Base-by-base conservation (phyloP, 352 stramenopile species). In the Globisporangium lucens region DNA sequence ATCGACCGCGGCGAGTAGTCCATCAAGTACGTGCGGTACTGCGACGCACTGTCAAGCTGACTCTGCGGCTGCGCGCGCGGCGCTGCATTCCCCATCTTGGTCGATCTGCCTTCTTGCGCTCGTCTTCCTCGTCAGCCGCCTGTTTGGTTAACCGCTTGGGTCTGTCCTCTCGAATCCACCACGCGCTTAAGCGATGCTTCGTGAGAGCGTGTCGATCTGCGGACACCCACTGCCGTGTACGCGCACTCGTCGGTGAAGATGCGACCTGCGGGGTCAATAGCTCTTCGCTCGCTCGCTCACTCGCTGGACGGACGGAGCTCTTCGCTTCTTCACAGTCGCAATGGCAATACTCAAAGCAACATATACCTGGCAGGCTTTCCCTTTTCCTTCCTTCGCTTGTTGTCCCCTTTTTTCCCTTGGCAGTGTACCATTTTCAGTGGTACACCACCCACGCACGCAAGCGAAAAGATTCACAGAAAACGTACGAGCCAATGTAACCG, bases 21-120 rank as follows among this genome's bases (percentile, higher is more conserved):
- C 86, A 96, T 93, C 20, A 96, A 73, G 71, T 91, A 94, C 53
- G 86, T 96, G 22, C 88, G 88, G 70, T 91, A 94, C 66, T 96
- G 88, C 60, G 88, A 96, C 70, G 84, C 80, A 41, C 78, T 94
- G 78, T 96, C 88, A 56, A 92, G 73, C 63, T 86, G 81, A 65
- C 77, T 91, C 68, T 81, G 82, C 63, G 85, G 81, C 74, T 93
- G 84, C 46, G 88, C 86, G 46, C 88, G 86, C 43, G 88, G 86
- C 61, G 88, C 88, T 15, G 88, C 88, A 56, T 96, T 96, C 58
- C 88, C 88, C 88, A 95, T 95, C 20, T 33, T 3, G 12, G n/a
- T 49, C 33, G 22, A 49, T n/a, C 8, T n/a, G 24, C 53, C 53
- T 41, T 59, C 29, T 29, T 41, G 35, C 29, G 29, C 53, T 22